Percentiles rank a stretch among this genome's conserved stretches.
Conservation (phyloP, 192 early-diverging fungal species). For the Coemansia sp. region DNA sequence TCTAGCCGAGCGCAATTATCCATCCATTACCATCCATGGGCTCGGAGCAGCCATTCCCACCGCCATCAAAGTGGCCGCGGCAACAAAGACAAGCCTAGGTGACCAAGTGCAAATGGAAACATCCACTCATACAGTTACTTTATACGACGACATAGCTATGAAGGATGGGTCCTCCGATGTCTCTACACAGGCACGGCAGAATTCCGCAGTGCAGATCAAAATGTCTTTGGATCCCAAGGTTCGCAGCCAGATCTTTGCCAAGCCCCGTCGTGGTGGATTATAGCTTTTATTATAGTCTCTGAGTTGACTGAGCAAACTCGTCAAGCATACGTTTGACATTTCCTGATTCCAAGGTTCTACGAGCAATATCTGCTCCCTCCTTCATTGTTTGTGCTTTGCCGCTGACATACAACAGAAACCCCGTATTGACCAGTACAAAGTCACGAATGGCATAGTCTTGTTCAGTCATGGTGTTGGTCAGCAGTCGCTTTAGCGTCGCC, state of each 20-base stretch:
- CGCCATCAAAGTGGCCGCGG: conserved; percentile 65
- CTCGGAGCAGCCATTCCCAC: conserved; percentile 72
- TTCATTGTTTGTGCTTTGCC: conserved; percentile 69
- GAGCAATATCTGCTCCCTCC: conserved; percentile 75
- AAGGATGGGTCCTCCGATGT: conserved; percentile 60
- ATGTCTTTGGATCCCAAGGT: conserved; percentile 31
- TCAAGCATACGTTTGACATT: too few relatives aligned
- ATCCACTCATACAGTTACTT: conserved; percentile 63
- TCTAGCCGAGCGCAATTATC: conserved; percentile 59
- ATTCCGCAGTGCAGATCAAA: conserved; percentile 71
- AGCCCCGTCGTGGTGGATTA: too few relatives aligned
- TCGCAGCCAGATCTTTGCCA: conserved; percentile 11
- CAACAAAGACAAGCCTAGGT: conserved; percentile 58
- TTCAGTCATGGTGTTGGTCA: conserved; percentile 62
- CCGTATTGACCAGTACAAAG: conserved; percentile 90
- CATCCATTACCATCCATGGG: conserved; percentile 70
- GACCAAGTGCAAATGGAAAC: conserved; percentile 61
- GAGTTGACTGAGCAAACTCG: too few relatives aligned
- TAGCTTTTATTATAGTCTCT: too few relatives aligned
- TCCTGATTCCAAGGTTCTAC: conserved; percentile 69
- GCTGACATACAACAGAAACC: conserved; percentile 76
- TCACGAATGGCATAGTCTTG: conserved; percentile 70
- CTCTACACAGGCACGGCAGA: conserved; percentile 58
- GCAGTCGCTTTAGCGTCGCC: conserved; percentile 62
- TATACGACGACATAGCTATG: conserved; percentile 79